Evolutionary conservation across 1,284 basidiomycete genomes (phyloP).

Genomic region (Heterobasidion irregulare): DNA sequence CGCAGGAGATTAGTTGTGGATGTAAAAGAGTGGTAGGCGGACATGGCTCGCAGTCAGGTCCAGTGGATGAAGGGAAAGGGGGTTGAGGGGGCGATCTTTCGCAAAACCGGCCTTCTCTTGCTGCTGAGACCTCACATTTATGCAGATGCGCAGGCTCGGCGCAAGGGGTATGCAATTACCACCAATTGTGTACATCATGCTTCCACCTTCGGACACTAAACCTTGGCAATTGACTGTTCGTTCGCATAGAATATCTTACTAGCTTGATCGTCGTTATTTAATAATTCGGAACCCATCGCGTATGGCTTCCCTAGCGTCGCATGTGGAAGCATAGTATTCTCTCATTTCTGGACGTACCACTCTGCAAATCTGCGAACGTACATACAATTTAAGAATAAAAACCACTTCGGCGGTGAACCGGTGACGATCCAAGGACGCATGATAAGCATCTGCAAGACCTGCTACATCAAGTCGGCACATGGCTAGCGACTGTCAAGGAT

Average conservation of each 20-base stretch:
- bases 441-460: no score
- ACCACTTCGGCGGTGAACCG: no score
- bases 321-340: no score
- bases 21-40: conserved; percentile 23
- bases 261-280: neutral
- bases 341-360: no score
- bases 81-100: neutral
- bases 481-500: no score
- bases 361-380: no score
- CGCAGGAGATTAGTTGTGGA: conserved; percentile 23
- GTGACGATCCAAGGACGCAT: no score
- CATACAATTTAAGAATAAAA: no score
- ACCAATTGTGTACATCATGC: neutral
- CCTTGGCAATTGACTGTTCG: neutral
- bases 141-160: neutral
- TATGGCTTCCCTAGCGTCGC: no score
- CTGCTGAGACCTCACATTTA: neutral
- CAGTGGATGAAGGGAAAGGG: conserved; percentile 3
- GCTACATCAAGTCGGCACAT: no score
- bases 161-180: no score
- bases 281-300: no score
- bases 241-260: neutral
- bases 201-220: neutral
- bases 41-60: conserved; percentile 13
- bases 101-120: neutral